phyloP scores from a whole-genome alignment of 495 filamentous ascomycete genomes.

The Neohortaea acidophila region DNA sequence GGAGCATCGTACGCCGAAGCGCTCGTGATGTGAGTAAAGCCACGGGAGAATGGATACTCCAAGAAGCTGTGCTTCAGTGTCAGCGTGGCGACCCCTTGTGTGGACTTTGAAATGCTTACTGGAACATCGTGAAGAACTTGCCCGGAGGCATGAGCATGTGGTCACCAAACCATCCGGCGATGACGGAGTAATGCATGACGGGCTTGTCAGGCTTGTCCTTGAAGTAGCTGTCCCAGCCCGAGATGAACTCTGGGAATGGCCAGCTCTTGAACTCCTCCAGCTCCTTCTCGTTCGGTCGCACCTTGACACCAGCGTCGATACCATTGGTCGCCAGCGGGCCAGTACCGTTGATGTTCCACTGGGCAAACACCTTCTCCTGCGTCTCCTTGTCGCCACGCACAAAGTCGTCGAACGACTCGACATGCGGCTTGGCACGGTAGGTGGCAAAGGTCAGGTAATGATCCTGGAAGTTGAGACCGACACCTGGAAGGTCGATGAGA shows the following conservation, averaged over 20 bases:
- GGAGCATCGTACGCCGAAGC: constrained; percentile 57
- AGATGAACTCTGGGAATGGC: constrained; percentile 44
- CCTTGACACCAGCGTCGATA: constrained; percentile 71
- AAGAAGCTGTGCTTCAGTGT: too few species aligned
- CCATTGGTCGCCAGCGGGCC: constrained; percentile 71
- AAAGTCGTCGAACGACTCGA: constrained; percentile 71
- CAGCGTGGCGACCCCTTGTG: too few species aligned
- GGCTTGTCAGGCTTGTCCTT: constrained; percentile 67
- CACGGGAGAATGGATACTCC: constrained; percentile 69
- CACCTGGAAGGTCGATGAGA: constrained; percentile 62
- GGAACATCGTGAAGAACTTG: constrained; percentile 81
- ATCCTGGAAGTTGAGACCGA: constrained; percentile 73
- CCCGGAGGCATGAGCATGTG: constrained; percentile 42
- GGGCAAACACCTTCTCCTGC: constrained; percentile 35
- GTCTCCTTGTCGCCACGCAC: constrained; percentile 55
- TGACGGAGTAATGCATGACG: constrained; percentile 51
- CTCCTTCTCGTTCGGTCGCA: constrained; percentile 56
- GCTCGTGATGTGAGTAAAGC: constrained; percentile 54
- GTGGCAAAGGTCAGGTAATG: constrained; percentile 70
- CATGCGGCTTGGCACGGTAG: constrained; percentile 60
- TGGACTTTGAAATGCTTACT: too few species aligned
- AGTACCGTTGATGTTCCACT: constrained; percentile 67
- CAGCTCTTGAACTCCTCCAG: constrained; percentile 43
- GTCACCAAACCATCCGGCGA: constrained; percentile 27
- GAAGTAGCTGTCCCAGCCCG: constrained; percentile 68